These are phyloP conservation scores for Xylaria sp. DNA, from an alignment of 2,329 filamentous ascomycete genomes.

Conservation along the genomic window DNA sequence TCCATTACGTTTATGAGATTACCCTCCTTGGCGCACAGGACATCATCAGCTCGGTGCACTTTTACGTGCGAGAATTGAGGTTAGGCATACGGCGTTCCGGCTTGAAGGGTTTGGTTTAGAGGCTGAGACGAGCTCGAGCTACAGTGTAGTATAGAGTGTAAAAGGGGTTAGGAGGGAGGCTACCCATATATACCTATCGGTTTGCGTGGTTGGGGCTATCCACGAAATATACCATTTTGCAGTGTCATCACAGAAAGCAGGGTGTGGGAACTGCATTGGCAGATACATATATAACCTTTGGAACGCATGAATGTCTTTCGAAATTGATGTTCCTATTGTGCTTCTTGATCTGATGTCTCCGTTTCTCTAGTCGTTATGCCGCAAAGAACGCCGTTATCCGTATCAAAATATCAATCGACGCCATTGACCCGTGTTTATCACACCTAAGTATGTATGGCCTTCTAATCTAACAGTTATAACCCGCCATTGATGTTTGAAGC, in stretches of 20 bases:
- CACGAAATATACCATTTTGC: conserved; percentile 2
- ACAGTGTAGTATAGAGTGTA: neutral
- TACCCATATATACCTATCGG: conserved; percentile 6
- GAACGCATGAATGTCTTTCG: too few relatives aligned
- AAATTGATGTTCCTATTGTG: too few relatives aligned
- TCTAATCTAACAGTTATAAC: too few relatives aligned
- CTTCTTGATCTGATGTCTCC: neutral
- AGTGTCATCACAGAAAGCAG: conserved; percentile 15
- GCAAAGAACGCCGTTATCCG: too few relatives aligned
- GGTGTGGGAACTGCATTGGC: conserved; percentile 1
- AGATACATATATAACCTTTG: conserved; percentile 11
- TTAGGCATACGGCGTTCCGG: conserved; percentile 21
- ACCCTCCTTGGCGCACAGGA: neutral
- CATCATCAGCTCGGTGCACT: conserved; percentile 1
- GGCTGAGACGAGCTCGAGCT: neutral
- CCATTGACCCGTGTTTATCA: too few relatives aligned
- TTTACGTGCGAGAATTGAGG: neutral
- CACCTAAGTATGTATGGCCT: too few relatives aligned
- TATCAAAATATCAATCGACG: too few relatives aligned
- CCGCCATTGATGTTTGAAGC: too few relatives aligned
- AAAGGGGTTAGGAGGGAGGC: neutral
- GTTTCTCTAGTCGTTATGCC: too few relatives aligned
- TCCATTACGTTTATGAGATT: neutral
- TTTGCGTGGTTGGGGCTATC: conserved; percentile 1
- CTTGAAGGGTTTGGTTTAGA: neutral